Conservation (phyloP, 257 asterid genomes). For the Capsicum baccatum region DNA sequence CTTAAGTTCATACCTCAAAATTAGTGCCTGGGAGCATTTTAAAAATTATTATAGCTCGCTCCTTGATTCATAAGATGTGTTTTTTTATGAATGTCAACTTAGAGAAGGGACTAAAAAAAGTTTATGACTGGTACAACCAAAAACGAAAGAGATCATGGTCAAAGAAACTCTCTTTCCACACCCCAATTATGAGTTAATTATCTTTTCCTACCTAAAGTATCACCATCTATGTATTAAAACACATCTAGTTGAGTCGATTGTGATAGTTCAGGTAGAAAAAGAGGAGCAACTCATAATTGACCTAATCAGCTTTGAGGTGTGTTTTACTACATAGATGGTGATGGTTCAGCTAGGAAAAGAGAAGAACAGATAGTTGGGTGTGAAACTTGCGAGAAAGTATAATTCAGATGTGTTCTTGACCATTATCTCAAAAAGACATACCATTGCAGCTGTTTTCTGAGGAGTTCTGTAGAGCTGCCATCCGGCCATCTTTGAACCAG, state of each 20-base stretch:
- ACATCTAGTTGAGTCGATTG: neutral
- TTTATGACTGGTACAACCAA: neutral
- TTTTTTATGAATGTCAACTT: neutral
- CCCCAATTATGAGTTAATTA: neutral
- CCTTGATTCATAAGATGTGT: neutral
- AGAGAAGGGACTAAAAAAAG: neutral
- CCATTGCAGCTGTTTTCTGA: conserved; percentile 84
- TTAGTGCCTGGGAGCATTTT: neutral
- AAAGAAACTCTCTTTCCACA: neutral
- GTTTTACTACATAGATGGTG: neutral
- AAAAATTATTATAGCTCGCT: neutral
- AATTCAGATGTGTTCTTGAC: neutral
- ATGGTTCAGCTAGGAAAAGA: neutral
- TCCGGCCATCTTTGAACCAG: conserved; percentile 84
- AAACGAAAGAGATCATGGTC: neutral
- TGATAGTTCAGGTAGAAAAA: neutral
- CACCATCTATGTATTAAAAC: neutral
- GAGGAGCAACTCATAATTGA: neutral
- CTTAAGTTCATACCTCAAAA: neutral
- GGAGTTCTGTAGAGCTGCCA: conserved; percentile 99
- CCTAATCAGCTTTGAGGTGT: neutral
- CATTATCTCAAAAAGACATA: conserved; percentile 27
- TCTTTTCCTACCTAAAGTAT: neutral
- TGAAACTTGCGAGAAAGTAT: neutral
- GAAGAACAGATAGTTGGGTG: neutral